A percentile compares a stretch with the other conserved stretches of the same genome.
Evolutionary conservation across 805 yeast species (phyloP).

Genomic region (Yarrowia alimentaria): DNA sequence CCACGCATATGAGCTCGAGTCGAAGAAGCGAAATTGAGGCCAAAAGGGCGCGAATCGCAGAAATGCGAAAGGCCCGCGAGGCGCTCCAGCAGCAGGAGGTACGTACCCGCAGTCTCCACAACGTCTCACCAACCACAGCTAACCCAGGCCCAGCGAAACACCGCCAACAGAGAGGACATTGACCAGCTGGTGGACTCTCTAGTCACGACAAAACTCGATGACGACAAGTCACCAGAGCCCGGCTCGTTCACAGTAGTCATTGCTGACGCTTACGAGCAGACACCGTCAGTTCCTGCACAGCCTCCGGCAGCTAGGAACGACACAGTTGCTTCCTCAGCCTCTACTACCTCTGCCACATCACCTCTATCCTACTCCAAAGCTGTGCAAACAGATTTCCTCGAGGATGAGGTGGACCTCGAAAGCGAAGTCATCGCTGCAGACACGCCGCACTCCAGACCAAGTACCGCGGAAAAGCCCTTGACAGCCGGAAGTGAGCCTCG

Average conservation of each 20-base stretch:
- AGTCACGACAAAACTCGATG: constrained; percentile 25
- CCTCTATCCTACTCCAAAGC: constrained; percentile 21
- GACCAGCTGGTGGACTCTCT: constrained; percentile 37
- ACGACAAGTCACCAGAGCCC: no score
- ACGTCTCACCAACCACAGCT: not conserved
- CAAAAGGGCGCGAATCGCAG: constrained; percentile 51
- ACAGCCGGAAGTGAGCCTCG: not conserved
- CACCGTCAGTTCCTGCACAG: no score
- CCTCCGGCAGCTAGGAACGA: not conserved
- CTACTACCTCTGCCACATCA: not conserved
- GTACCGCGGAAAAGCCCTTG: no score
- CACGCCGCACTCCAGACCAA: not conserved
- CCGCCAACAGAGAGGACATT: constrained; percentile 29
- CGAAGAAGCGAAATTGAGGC: constrained; percentile 51
- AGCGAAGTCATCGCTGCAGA: constrained; percentile 5
- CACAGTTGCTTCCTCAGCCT: not conserved
- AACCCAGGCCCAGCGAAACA: constrained; percentile 9
- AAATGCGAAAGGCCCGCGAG: constrained; percentile 50
- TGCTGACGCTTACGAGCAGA: constrained; percentile 20
- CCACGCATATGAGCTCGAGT: constrained; percentile 31
- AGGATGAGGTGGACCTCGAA: constrained; percentile 3
- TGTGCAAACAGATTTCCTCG: constrained; percentile 10
- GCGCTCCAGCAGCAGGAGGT: constrained; percentile 27
- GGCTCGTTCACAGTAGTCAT: constrained; percentile 8
- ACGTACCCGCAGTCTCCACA: not conserved